Conservation (phyloP, 345 rosid species). For the Populus tremula region DNA sequence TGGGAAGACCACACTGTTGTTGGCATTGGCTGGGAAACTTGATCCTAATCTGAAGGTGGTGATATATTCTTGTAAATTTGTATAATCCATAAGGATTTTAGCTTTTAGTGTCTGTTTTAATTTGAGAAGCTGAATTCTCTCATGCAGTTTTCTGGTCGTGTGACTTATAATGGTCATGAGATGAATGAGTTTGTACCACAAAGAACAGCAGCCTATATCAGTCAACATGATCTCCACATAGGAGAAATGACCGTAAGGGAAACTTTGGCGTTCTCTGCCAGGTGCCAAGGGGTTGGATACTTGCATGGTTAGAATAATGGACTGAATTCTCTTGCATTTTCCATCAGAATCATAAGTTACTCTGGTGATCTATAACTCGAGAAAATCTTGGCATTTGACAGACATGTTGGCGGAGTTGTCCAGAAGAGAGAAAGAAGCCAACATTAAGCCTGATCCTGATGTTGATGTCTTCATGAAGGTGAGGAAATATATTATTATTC, state of each 20-base stretch:
- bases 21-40: conserved; percentile 80
- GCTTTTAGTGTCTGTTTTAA: not conserved
- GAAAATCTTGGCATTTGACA: conserved; percentile 18
- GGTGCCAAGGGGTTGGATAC: conserved; percentile 63
- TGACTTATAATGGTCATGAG: conserved; percentile 62
- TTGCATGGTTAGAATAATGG: conserved; percentile 47
- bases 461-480: conserved; percentile 85
- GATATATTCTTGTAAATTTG: not conserved
- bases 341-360: not conserved
- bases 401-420: conserved; percentile 68
- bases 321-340: not conserved
- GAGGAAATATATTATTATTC: not conserved
- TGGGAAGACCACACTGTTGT: conserved; percentile 73
- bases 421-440: conserved; percentile 76
- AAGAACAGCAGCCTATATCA: conserved; percentile 63
- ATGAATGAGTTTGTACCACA: conserved; percentile 60
- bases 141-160: conserved; percentile 51
- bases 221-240: conserved; percentile 63
- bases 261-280: conserved; percentile 74
- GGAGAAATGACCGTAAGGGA: conserved; percentile 71
- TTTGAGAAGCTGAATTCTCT: not conserved
- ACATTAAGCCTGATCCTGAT: conserved; percentile 79
- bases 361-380: not conserved
- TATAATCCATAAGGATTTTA: not conserved
- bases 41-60: conserved; percentile 52